Percentiles rank a stretch among this genome's conserved stretches.
These are phyloP conservation scores for Eucalyptus polyanthemos DNA, from an alignment of 345 rosid species.

Conservation along the genomic window DNA sequence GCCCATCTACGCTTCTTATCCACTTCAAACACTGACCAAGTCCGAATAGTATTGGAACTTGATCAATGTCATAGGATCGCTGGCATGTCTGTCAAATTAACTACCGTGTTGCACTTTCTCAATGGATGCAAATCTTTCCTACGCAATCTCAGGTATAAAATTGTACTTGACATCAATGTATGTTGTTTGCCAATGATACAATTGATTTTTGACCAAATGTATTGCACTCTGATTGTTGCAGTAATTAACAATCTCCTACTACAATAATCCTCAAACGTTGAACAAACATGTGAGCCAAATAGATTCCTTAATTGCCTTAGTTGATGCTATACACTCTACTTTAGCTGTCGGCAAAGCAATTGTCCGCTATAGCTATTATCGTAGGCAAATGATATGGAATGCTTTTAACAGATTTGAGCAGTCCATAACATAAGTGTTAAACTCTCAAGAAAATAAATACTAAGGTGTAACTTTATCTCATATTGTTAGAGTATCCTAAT, in stretches of 20 bases:
- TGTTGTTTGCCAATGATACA: not conserved
- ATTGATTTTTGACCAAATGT: not conserved
- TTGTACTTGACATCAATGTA: no score
- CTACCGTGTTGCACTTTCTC: no score
- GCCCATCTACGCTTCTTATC: no score
- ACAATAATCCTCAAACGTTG: not conserved
- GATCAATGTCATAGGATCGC: no score
- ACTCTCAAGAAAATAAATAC: not conserved
- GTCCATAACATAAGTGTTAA: not conserved
- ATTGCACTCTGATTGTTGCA: not conserved
- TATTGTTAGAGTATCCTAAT: not conserved
- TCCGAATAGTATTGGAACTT: no score
- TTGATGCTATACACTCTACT: not conserved
- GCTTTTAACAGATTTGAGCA: not conserved
- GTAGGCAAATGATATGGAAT: not conserved
- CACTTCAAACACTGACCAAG: no score
- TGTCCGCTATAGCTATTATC: not conserved
- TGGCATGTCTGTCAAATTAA: no score
- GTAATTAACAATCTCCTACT: not conserved
- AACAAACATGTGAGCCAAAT: not conserved
- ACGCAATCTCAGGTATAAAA: no score
- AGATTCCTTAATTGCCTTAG: not conserved
- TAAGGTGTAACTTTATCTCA: not conserved
- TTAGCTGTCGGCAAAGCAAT: not conserved
- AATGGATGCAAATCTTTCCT: no score